Percentiles rank a stretch among this genome's conserved stretches.
phyloP scores from a whole-genome alignment of 352 stramenopile species.

The Phytopythium boreale region DNA sequence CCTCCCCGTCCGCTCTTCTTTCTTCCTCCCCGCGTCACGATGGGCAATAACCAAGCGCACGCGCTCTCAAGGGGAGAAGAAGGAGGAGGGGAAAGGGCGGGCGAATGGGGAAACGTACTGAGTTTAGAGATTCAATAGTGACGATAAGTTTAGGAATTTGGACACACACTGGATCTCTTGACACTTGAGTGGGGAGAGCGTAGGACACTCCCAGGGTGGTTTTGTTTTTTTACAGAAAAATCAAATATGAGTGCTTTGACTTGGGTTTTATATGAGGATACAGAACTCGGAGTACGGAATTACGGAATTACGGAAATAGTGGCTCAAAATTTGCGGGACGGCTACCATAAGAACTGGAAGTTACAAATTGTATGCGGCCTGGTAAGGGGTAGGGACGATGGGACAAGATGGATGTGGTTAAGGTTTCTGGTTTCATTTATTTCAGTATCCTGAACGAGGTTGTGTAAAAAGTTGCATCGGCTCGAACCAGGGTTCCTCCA shows the following conservation, averaged over 20 bases:
- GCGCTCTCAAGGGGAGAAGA: neutral
- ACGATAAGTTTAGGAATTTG: conserved; percentile 8
- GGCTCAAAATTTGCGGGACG: neutral
- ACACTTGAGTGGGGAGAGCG: neutral
- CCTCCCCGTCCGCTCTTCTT: neutral
- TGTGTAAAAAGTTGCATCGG: neutral
- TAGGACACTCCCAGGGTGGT: conserved; percentile 7
- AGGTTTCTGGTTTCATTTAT: conserved; percentile 1
- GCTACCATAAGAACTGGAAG: neutral
- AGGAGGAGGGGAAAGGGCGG: neutral
- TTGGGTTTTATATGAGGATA: neutral
- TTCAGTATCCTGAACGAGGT: neutral
- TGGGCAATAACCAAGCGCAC: neutral
- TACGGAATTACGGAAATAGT: too few species aligned
- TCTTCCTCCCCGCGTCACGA: conserved; percentile 1
- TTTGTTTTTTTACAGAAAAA: neutral
- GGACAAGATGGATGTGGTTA: neutral
- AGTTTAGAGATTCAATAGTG: conserved; percentile 1
- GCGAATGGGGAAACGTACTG: conserved; percentile 2
- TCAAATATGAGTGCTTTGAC: neutral
- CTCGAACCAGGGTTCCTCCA: too few species aligned
- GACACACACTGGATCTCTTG: conserved; percentile 37
- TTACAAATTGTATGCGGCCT: neutral
- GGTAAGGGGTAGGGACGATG: neutral
- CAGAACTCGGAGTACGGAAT: too few species aligned